phyloP scores from a whole-genome alignment of 2,329 filamentous ascomycete species.

The Parastagonospora nodorum region DNA sequence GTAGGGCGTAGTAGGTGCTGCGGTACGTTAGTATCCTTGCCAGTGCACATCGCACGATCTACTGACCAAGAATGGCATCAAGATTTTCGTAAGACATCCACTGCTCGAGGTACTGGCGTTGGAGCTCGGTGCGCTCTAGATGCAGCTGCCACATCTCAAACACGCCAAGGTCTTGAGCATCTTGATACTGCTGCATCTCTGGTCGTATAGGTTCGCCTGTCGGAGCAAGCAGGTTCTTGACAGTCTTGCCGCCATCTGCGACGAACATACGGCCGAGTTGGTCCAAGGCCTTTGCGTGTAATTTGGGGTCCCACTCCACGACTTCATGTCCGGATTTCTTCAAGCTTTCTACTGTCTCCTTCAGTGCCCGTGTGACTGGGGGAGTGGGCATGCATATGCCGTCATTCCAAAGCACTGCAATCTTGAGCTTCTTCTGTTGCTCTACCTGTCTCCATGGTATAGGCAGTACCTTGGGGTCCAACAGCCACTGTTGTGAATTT shows the following conservation, averaged over 20 bases:
- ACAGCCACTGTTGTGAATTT: conserved; percentile 55
- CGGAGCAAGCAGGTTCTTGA: conserved; percentile 48
- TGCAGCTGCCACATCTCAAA: conserved; percentile 58
- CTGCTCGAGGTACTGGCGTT: conserved; percentile 51
- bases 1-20: conserved; percentile 53
- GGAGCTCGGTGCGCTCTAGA: conserved; percentile 50
- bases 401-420: conserved; percentile 62
- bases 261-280: conserved; percentile 56
- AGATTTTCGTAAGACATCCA: conserved; percentile 50
- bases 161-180: conserved; percentile 51
- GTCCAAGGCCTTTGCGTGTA: conserved; percentile 58
- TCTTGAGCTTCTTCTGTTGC: conserved; percentile 56
- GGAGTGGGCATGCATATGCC: conserved; percentile 58
- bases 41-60: not conserved
- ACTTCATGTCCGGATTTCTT: conserved; percentile 59
- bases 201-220: conserved; percentile 54
- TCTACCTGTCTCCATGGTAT: conserved; percentile 58
- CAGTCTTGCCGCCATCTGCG: conserved; percentile 57
- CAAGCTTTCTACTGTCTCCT: conserved; percentile 59
- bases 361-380: conserved; percentile 60
- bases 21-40: conserved; percentile 8
- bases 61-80: conserved; percentile 51
- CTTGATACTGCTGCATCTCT: conserved; percentile 54
- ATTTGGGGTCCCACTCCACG: conserved; percentile 60
- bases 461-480: conserved; percentile 59